phyloP scores from a whole-genome alignment of 805 yeast species.

The Komagataella pastoris region DNA sequence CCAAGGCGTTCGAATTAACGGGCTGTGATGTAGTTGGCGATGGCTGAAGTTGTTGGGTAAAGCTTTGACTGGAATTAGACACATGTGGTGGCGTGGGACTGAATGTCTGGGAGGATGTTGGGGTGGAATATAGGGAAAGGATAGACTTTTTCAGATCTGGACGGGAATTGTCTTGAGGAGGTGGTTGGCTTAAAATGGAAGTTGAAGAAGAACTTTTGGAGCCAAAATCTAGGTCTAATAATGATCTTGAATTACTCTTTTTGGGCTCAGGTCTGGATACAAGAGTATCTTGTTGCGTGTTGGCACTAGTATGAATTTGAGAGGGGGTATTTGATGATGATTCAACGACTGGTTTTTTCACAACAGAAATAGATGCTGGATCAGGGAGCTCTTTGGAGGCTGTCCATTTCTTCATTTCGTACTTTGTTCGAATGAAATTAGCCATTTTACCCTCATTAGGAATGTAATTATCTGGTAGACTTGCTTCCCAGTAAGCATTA shows the following conservation, averaged over 20 bases:
- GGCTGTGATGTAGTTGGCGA: constrained; percentile 2
- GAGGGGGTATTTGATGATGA: constrained; percentile 2
- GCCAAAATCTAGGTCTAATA: constrained; percentile 19
- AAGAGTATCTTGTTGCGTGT: constrained; percentile 4
- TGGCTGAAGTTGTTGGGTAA: neutral
- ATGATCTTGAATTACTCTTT: constrained; percentile 1
- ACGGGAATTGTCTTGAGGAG: constrained; percentile 21
- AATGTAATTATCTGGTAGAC: constrained; percentile 51
- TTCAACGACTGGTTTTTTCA: neutral
- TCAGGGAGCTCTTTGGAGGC: constrained; percentile 42
- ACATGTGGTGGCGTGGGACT: constrained; percentile 22
- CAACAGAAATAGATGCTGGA: constrained; percentile 27
- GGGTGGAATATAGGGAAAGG: constrained; percentile 72
- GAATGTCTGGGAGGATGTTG: constrained; percentile 23
- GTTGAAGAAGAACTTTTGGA: neutral
- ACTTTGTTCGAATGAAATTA: constrained; percentile 84
- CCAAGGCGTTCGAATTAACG: constrained; percentile 17
- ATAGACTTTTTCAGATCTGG: constrained; percentile 90
- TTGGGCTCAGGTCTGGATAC: constrained; percentile 8
- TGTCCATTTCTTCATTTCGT: constrained; percentile 84
- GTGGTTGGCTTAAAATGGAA: neutral
- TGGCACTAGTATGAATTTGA: constrained; percentile 5
- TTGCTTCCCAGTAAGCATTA: constrained; percentile 75
- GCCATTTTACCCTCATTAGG: constrained; percentile 82
- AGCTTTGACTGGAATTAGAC: constrained; percentile 4